Base-by-base conservation (phyloP, 768 basidiomycete species). In the Boletus vinaceobasis region DNA sequence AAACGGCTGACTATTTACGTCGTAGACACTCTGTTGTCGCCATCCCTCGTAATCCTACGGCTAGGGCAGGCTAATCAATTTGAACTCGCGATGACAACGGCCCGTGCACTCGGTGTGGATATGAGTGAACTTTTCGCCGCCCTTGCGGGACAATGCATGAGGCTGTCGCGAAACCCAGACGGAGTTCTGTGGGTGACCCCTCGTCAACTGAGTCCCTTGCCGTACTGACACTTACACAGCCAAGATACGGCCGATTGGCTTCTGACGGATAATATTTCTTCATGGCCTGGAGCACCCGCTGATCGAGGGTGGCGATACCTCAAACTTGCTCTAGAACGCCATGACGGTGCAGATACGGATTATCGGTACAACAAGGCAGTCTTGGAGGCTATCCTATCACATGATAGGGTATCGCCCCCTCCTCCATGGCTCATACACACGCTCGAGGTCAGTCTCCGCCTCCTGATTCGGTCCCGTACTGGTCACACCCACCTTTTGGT, bases 231-330 rank as follows among this genome's bases (percentile, higher is more conserved):
- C 40, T 47, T 52, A 43, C 49, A 45, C 70, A 93, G 91, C 45
- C 79, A 81, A 71, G 83, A 88, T 51, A 81, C 79, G 4, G 83
- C 84, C 1, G 84, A 87, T 58, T 98, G 95, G 94, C 76, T 98
- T 33, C 75, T 90, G 36, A 86, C 86, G 19, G 90, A 93, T 64
- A 83, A 86, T 55, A 79, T 90, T 10, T 79, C 85, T 2, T 87
- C 88, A 0, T 96, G 96, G 87, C 80, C 88, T 19, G 95, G 95
- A 5, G 81, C 88, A 7, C 76, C 85, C 17, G 80, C 85, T 35
- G 87, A 90, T 59, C 82, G 89, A 57, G 93, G 86, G 5, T 94
- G 94, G 90, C 81, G 88, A 65, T 93, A 93, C 69, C 79, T 99
- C 43, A 88, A 92, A 59, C 79, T 85, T 60, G 81, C 86, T 19